Evolutionary conservation across 2,329 filamentous ascomycete genomes (phyloP).

Genomic region (Aspergillus piperis): DNA sequence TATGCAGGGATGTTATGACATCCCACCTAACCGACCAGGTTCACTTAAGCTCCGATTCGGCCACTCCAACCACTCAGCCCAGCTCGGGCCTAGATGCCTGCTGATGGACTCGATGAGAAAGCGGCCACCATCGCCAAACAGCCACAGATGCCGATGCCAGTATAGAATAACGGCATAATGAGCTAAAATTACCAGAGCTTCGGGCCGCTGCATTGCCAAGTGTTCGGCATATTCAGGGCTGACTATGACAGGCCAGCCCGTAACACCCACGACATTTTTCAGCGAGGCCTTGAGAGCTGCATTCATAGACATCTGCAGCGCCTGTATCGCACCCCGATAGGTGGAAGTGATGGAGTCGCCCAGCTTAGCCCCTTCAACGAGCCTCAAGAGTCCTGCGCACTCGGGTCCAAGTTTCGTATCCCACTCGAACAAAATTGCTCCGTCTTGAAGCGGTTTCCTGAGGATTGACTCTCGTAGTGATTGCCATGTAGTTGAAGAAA

Average conservation of each 20-base stretch:
- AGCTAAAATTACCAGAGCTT: conserved; percentile 43
- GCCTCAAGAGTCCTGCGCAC: conserved; percentile 11
- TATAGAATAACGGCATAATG: conserved; percentile 43
- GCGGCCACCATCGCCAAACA: conserved; percentile 33
- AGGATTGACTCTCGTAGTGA: conserved; percentile 19
- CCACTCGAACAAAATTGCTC: conserved; percentile 1
- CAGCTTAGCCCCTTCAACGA: conserved; percentile 11
- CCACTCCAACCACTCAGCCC: conserved; percentile 33
- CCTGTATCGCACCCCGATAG: conserved; percentile 12
- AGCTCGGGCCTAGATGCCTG: conserved; percentile 27
- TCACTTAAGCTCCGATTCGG: conserved; percentile 16
- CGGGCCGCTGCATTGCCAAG: conserved; percentile 33
- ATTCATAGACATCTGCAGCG: conserved; percentile 14
- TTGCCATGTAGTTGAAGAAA: conserved; percentile 12
- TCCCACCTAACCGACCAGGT: background rate
- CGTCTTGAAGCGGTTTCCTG: conserved; percentile 9
- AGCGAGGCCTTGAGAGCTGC: background rate
- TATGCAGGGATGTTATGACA: too few relatives aligned
- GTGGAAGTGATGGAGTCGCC: conserved; percentile 8
- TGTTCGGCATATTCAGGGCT: conserved; percentile 31
- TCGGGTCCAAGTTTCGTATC: background rate
- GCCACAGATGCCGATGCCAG: conserved; percentile 36
- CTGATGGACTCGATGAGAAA: conserved; percentile 29
- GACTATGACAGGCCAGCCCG: conserved; percentile 33
- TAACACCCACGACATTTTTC: background rate